Evolutionary conservation across 352 stramenopile genomes (phyloP).

Genomic region (Pythium sukuiense): DNA sequence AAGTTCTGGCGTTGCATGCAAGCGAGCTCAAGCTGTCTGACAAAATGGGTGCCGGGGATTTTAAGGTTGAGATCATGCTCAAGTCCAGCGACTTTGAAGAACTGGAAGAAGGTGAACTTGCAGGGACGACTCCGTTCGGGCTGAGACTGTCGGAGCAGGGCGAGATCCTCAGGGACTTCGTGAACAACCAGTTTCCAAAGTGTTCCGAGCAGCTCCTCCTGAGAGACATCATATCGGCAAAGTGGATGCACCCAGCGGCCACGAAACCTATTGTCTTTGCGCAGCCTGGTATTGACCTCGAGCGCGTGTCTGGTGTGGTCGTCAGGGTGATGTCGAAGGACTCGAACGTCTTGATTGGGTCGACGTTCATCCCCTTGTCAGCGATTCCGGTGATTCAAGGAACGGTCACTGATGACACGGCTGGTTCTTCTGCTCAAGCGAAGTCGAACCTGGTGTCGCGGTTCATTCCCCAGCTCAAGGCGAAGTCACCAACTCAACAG

Average conservation of each 20-base stretch:
- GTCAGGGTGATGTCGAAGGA: conserved; percentile 36
- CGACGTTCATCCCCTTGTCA: conserved; percentile 38
- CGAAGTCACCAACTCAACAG: neutral
- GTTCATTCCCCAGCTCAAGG: neutral
- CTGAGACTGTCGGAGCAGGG: conserved; percentile 38
- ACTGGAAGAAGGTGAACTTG: conserved; percentile 23
- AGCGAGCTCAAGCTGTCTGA: conserved; percentile 50
- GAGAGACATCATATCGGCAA: conserved; percentile 13
- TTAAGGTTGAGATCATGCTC: conserved; percentile 47
- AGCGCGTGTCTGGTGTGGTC: conserved; percentile 40
- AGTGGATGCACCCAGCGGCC: conserved; percentile 6
- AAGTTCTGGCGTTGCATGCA: conserved; percentile 44
- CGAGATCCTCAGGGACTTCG: conserved; percentile 43
- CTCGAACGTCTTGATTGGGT: conserved; percentile 36
- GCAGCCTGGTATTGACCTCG: conserved; percentile 41
- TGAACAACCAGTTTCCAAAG: conserved; percentile 31
- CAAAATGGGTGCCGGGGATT: conserved; percentile 26
- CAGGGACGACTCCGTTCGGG: conserved; percentile 39
- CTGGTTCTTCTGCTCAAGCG: neutral
- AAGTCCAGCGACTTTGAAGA: conserved; percentile 52
- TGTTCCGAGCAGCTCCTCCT: conserved; percentile 31
- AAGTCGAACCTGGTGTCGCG: neutral
- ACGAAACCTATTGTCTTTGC: conserved; percentile 28
- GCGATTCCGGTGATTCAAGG: conserved; percentile 21
- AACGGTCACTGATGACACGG: neutral